Evolutionary conservation across 768 basidiomycete species (phyloP).

Genomic region (Chlorophyllum brunneum): DNA sequence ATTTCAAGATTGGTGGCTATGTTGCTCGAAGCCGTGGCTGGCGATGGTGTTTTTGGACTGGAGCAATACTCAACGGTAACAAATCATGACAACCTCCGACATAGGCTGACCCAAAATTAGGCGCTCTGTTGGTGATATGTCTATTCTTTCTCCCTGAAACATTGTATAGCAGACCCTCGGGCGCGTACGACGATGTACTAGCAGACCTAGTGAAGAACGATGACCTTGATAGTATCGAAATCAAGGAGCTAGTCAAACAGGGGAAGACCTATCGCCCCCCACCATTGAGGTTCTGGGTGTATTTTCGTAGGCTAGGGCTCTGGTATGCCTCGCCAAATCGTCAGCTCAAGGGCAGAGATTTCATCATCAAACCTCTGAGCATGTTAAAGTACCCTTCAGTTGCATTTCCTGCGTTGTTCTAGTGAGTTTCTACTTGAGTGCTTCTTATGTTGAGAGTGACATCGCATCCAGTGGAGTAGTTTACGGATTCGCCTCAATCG

Average conservation of each 20-base stretch:
- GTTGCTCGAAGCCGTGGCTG: slow-evolving; percentile 33
- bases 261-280: slow-evolving; percentile 25
- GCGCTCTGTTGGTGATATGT: slow-evolving; percentile 29
- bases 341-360: slow-evolving; percentile 23
- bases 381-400: slow-evolving; percentile 40
- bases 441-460: neutral
- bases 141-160: slow-evolving; percentile 40
- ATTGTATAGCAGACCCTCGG: slow-evolving; percentile 27
- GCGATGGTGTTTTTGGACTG: slow-evolving; percentile 42
- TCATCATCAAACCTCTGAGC: slow-evolving; percentile 29
- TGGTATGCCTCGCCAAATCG: slow-evolving; percentile 27
- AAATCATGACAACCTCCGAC: neutral
- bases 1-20: slow-evolving; percentile 30
- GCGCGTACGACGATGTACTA: slow-evolving; percentile 11
- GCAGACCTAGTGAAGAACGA: slow-evolving; percentile 14
- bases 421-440: slow-evolving; percentile 19
- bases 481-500: slow-evolving; percentile 37
- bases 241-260: slow-evolving; percentile 8
- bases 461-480: slow-evolving; percentile 25
- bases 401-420: slow-evolving; percentile 31
- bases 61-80: slow-evolving; percentile 35
- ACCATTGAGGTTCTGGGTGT: slow-evolving; percentile 20
- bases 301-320: slow-evolving; percentile 27
- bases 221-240: slow-evolving; percentile 7
- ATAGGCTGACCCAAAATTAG: slow-evolving; percentile 6